Evolutionary conservation across 2,329 filamentous ascomycete species (phyloP).

Genomic region (Huntiella bhutanensis): DNA sequence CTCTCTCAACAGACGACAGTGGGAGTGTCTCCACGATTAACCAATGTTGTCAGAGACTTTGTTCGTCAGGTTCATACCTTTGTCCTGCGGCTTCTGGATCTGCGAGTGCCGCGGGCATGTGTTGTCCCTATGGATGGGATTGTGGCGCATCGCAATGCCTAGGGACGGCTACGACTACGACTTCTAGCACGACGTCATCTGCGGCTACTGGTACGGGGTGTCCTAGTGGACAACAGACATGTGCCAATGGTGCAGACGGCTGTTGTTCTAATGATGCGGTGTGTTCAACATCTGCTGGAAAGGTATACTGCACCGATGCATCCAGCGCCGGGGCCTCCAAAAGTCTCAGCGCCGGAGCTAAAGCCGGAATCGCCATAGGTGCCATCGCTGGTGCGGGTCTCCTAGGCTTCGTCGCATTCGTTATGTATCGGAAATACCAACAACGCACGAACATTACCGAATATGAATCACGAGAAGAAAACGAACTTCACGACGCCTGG

Average conservation of each 20-base stretch:
- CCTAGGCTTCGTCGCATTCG: slow-evolving; percentile 18
- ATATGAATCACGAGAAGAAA: too few relatives aligned
- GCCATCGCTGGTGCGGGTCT: slow-evolving; percentile 27
- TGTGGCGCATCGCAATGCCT: slow-evolving; percentile 23
- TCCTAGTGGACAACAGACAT: slow-evolving; percentile 25
- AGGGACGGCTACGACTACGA: slow-evolving; percentile 16
- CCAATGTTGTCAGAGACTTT: slow-evolving; percentile 23
- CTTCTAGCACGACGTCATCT: slow-evolving; percentile 13
- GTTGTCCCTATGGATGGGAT: slow-evolving; percentile 27
- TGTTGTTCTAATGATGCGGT: slow-evolving; percentile 29
- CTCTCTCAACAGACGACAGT: slow-evolving; percentile 11
- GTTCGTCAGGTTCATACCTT: slow-evolving; percentile 24
- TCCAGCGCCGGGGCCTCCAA: slow-evolving; percentile 19
- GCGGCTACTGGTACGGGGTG: slow-evolving; percentile 24
- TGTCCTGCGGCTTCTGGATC: slow-evolving; percentile 26
- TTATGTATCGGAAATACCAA: slow-evolving; percentile 15
- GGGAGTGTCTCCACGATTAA: too few relatives aligned
- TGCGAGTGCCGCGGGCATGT: slow-evolving; percentile 18
- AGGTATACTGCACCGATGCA: slow-evolving; percentile 23
- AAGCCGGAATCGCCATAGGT: slow-evolving; percentile 36
- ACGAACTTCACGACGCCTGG: too few relatives aligned
- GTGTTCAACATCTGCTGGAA: slow-evolving; percentile 22
- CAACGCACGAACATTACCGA: neutral
- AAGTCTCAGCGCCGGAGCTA: slow-evolving; percentile 24
- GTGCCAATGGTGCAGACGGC: slow-evolving; percentile 24